phyloP scores from a whole-genome alignment of 2,329 filamentous ascomycete genomes.

The Colletotrichum sansevieriae region DNA sequence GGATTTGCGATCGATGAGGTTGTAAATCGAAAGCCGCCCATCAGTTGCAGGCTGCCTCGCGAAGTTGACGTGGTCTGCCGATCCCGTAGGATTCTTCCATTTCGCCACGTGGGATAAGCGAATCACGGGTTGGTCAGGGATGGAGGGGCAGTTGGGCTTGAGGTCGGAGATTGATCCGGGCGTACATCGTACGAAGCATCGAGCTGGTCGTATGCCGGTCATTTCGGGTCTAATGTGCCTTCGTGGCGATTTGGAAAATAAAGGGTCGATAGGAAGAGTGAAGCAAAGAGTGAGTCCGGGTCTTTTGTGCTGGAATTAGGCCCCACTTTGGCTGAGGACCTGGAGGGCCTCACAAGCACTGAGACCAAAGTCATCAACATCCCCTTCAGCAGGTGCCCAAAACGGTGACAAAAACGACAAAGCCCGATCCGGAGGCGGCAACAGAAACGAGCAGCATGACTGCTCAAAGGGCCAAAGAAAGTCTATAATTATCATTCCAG shows the following conservation, averaged over 20 bases:
- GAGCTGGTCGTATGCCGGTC: too few species aligned
- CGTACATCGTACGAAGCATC: too few species aligned
- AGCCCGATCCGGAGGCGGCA: too few species aligned
- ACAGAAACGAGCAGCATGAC: not conserved
- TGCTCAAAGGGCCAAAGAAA: not conserved
- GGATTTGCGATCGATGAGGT: not conserved
- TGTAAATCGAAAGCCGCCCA: not conserved
- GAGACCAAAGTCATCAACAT: not conserved
- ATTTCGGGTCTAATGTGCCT: too few species aligned
- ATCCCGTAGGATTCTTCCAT: constrained; percentile 14
- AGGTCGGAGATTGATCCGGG: too few species aligned
- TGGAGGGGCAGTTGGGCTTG: not conserved
- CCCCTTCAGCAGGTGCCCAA: too few species aligned
- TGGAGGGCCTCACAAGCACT: not conserved
- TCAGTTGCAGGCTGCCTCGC: not conserved
- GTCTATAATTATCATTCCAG: not conserved
- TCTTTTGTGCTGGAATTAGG: not conserved
- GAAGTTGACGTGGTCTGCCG: not conserved
- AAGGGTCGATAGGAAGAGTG: too few species aligned
- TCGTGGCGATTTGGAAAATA: too few species aligned
- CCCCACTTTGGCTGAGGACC: not conserved
- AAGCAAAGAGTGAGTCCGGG: too few species aligned
- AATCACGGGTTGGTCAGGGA: not conserved
- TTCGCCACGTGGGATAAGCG: not conserved
- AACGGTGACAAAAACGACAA: too few species aligned